Base-by-base conservation (phyloP, 2,329 filamentous ascomycete species). In the Nigrospora osmanthi region DNA sequence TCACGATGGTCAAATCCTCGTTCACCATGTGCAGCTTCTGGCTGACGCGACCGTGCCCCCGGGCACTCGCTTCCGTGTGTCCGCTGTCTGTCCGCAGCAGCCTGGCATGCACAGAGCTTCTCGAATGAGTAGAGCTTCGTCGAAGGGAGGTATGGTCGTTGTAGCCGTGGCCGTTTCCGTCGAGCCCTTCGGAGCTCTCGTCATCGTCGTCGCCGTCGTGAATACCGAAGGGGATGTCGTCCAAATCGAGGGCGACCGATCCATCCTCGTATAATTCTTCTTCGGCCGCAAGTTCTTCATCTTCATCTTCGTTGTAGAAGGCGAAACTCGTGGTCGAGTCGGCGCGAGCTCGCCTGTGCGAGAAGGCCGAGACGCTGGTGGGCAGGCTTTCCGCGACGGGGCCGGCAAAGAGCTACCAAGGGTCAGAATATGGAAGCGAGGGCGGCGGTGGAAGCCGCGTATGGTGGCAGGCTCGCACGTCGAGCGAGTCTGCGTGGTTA, bases 331-430 rank as follows among this genome's bases (percentile, higher is more conserved):
- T 72, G 6, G 78, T 89, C 13, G 91, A 97, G 58, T 90, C 87
- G 53, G 88, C 83, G 56, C 91, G 81, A 34, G 75, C 72, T 48
- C 89, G 80, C 48, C 89, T 87, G 64, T 95, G 90, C 40, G 82
- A 83, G 62, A 98, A 98, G 31, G 89, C 86, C n/a, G 89, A 89
- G 33, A 90, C 76, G 60, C 90, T 96, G 11, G 88, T 93, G 1
- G 93, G 93, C n/a, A 98, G 79, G 60, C 89, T 96, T 69, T 98
- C 93, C 44, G 89, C 90, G 58, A 96, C 83, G 7, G 91, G 93
- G 7, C 93, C 93, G 19, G 91, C 85, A 67, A 91, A 98, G 40
- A 95, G 78, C 76, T 81, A 48, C 37, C 46, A 33, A 40, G 23
- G 2, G 23, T 28, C 45, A 15, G 15, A 38, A 38, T 36, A 28